Evolutionary conservation across 1,284 basidiomycete species (phyloP), one percentile per base, ranked within the genome.

Genomic region (Anthracocystis panici-leucophaei): DNA sequence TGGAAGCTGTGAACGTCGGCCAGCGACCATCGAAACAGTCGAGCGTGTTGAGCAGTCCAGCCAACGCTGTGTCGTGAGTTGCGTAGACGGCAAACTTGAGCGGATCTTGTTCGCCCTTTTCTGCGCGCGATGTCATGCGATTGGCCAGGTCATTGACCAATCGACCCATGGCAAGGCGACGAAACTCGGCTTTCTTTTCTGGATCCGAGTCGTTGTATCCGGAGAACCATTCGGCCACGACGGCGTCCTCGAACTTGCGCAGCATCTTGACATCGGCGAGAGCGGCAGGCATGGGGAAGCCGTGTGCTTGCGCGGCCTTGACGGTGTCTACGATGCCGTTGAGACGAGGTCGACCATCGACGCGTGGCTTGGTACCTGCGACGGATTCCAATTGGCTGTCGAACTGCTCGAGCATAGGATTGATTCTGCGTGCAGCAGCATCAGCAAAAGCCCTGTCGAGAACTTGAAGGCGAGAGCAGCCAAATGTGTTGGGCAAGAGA

Each of bases 281-380:
- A 7, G 61, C 59, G 3, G 53, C 44, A 0, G 82, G 82, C 10
- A 81, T 58, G 11, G 69, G 65, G 68, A 93, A 87, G 5, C 89
- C 90, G 80, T 94, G 91, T 0, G 91, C 91, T 51, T 88, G 86
- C 5, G 92, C 89, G 2, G 80, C 76, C 20, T 75, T 72, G 44
- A 83, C 90, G 0, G 92, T 93, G 82, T 93, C 92, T 72, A 93
- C 86, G n/a, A 94, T 88, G 6, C 92, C 92, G 18, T 90, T 92
- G 7, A 91, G 90, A 65, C 92, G 87, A 4, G 92, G 92, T 75
- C 89, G 90, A 0, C 92, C 92, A 71, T 93, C 92, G 4, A 93
- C 86, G 18, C 92, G 89, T 3, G 91, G 90, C 44, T 89, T 89
- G 0, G 91, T 91, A n/a, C 89, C 88, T 29, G 92, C 87, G 73